These are phyloP conservation scores for Lindgomyces ingoldianus DNA, from an alignment of 495 filamentous ascomycete species.

Conservation along the genomic window DNA sequence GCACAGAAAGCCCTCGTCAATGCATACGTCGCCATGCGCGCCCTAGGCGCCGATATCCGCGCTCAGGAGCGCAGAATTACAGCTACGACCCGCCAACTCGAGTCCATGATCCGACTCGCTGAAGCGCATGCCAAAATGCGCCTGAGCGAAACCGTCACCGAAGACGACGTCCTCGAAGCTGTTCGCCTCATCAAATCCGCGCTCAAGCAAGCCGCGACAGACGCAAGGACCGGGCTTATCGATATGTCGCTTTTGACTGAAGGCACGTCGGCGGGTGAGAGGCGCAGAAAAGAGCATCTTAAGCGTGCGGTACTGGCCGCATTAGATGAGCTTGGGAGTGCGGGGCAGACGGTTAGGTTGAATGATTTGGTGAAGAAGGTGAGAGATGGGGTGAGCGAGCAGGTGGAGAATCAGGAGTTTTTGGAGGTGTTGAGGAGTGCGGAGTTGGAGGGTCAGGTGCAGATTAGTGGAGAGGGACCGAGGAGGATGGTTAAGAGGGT, in stretches of 20 bases:
- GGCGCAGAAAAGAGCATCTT: slow-evolving; percentile 76
- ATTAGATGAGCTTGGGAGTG: slow-evolving; percentile 71
- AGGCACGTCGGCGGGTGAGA: slow-evolving; percentile 80
- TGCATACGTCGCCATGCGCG: slow-evolving; percentile 93
- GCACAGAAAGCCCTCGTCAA: slow-evolving; percentile 79
- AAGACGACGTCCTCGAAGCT: slow-evolving; percentile 83
- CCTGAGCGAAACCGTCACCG: slow-evolving; percentile 71
- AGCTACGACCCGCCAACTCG: slow-evolving; percentile 91
- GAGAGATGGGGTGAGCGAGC: slow-evolving; percentile 71
- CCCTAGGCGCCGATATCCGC: slow-evolving; percentile 91
- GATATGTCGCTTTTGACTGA: slow-evolving; percentile 96
- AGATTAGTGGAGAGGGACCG: slow-evolving; percentile 80
- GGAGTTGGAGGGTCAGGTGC: slow-evolving; percentile 82
- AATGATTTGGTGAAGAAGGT: slow-evolving; percentile 72
- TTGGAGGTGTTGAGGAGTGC: slow-evolving; percentile 75
- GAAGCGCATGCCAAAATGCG: slow-evolving; percentile 99
- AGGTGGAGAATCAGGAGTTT: slow-evolving; percentile 59
- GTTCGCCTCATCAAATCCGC: slow-evolving; percentile 88
- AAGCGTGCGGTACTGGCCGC: slow-evolving; percentile 74
- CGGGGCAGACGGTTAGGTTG: slow-evolving; percentile 69
- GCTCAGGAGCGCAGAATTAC: slow-evolving; percentile 93
- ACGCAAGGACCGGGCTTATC: slow-evolving; percentile 86
- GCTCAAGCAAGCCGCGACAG: slow-evolving; percentile 96
- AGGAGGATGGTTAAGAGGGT: slow-evolving; percentile 81
- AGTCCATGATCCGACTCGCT: slow-evolving; percentile 93